Evolutionary conservation across 768 basidiomycete genomes (phyloP).

Genomic region (Rickenella mellea): DNA sequence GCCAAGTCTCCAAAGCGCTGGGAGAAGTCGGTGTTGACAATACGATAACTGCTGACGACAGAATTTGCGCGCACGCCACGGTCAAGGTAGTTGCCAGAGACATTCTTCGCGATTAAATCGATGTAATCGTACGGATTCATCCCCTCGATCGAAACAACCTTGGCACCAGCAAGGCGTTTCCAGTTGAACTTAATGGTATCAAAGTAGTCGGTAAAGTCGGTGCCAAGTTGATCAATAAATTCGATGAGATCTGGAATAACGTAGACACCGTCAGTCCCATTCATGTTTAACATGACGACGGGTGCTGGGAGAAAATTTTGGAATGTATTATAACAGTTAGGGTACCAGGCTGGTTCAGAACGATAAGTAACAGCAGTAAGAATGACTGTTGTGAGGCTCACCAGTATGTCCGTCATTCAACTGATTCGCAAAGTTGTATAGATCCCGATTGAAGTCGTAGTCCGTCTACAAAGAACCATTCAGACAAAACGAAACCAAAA

Average conservation of each 20-base stretch:
- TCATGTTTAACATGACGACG: conserved; percentile 8
- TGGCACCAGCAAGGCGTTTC: conserved; percentile 12
- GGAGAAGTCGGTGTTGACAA: conserved; percentile 4
- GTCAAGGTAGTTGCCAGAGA: conserved; percentile 14
- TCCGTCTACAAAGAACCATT: conserved; percentile 8
- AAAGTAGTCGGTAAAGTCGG: conserved; percentile 10
- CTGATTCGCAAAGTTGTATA: conserved; percentile 11
- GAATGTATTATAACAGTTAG: conserved; percentile 41
- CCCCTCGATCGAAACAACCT: conserved; percentile 12
- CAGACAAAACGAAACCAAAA: background rate
- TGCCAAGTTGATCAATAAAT: conserved; percentile 8
- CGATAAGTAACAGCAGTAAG: background rate
- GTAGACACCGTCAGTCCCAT: conserved; percentile 10
- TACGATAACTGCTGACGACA: conserved; percentile 13
- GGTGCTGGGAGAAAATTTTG: conserved; percentile 16
- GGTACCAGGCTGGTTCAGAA: conserved; percentile 39
- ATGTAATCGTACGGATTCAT: conserved; percentile 11
- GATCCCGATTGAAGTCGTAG: conserved; percentile 15
- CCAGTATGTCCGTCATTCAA: conserved; percentile 24
- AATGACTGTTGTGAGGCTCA: conserved; percentile 16
- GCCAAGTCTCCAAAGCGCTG: conserved; percentile 16
- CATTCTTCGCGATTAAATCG: conserved; percentile 10
- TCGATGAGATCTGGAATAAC: conserved; percentile 11
- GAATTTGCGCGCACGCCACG: conserved; percentile 12
- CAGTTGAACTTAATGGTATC: conserved; percentile 9